Conservation (phyloP, 352 stramenopile genomes). For the Pythium volutum region DNA sequence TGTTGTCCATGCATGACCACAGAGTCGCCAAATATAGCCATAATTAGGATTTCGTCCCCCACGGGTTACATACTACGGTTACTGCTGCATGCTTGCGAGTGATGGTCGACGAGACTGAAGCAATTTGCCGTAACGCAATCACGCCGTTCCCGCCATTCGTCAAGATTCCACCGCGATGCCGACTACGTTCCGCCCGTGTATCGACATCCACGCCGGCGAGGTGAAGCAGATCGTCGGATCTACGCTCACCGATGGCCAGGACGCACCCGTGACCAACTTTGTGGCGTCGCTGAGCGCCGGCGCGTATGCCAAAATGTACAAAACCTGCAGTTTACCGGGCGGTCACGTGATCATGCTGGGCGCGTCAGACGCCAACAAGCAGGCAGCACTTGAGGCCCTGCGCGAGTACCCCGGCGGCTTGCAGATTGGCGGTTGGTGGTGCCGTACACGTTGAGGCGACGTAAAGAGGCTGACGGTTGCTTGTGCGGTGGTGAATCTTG, state of each 20-base stretch:
- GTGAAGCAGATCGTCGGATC: conserved; percentile 99
- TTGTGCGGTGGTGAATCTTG: not conserved
- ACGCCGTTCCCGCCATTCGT: conserved; percentile 7
- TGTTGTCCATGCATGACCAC: not conserved
- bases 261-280: conserved; percentile 91
- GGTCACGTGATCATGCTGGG: conserved; percentile 99
- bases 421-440: conserved; percentile 90
- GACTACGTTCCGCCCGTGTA: conserved; percentile 98
- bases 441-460: not conserved
- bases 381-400: conserved; percentile 86
- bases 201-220: conserved; percentile 96
- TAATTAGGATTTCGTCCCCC: not conserved
- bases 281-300: conserved; percentile 66
- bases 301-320: conserved; percentile 91
- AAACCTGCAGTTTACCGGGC: conserved; percentile 83
- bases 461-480: not conserved
- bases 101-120: conserved; percentile 15
- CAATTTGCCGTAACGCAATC: conserved; percentile 21
- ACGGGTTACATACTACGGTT: not conserved
- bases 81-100: conserved; percentile 16
- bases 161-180: conserved; percentile 5
- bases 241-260: conserved; percentile 90
- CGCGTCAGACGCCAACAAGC: conserved; percentile 87
- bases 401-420: conserved; percentile 89
- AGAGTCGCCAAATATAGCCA: conserved; percentile 12